phyloP scores from a whole-genome alignment of 306 rosid genomes.

The Oemleria cerasiformis region DNA sequence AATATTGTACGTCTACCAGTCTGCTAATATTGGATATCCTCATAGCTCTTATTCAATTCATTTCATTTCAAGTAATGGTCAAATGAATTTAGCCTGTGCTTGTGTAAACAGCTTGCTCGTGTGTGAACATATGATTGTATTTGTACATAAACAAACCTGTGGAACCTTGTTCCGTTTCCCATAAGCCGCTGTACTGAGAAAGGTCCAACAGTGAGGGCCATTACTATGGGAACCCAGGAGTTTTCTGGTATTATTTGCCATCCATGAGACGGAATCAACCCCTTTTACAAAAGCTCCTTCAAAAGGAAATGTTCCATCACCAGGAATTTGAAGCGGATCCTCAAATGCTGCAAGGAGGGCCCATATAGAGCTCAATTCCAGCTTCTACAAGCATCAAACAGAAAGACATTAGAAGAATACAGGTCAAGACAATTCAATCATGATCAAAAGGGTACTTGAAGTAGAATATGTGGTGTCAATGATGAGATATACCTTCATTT shows the following conservation, averaged over 20 bases:
- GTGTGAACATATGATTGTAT: not conserved
- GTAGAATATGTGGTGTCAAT: conserved; percentile 9
- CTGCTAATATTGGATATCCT: conserved; percentile 5
- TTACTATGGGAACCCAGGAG: conserved; percentile 41
- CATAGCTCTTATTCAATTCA: no score
- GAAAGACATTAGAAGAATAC: not conserved
- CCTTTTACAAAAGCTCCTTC: conserved; percentile 98
- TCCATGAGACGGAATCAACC: conserved; percentile 84
- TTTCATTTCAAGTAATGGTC: conserved; percentile 1
- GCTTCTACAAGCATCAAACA: conserved; percentile 46
- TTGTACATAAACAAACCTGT: conserved; percentile 49
- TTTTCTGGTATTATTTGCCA: conserved; percentile 84
- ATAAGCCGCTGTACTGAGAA: conserved; percentile 78
- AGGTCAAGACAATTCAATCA: conserved; percentile 7
- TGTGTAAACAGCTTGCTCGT: not conserved
- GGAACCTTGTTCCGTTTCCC: conserved; percentile 91
- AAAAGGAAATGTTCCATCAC: conserved; percentile 48
- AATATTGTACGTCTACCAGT: no score
- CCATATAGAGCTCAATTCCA: conserved; percentile 94
- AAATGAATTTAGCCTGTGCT: not conserved
- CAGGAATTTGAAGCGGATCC: conserved; percentile 68
- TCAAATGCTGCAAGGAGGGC: conserved; percentile 94
- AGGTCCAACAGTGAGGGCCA: conserved; percentile 91
- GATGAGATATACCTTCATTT: conserved; percentile 67
- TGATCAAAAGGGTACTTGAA: conserved; percentile 7